Conservation (phyloP, 306 rosid species). For the Biancaea sappan region DNA sequence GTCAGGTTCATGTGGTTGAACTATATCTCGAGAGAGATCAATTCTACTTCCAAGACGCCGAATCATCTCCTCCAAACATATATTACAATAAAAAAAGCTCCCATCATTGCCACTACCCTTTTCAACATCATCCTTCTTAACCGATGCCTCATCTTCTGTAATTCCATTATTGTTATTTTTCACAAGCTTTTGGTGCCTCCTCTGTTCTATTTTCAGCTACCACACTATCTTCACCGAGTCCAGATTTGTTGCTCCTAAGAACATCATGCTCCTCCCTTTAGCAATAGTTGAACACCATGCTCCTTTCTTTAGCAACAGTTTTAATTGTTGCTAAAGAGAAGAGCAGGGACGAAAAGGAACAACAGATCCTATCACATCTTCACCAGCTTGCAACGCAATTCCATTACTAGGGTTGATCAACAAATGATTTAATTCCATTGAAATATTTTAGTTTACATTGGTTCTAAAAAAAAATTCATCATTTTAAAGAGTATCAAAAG, state of each 20-base stretch:
- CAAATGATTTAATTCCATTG: conserved; percentile 49
- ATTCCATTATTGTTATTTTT: conserved; percentile 44
- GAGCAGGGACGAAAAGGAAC: too few relatives aligned
- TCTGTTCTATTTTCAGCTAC: conserved; percentile 48
- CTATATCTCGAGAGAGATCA: conserved; percentile 47
- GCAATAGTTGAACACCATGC: too few relatives aligned
- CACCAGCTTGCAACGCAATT: conserved; percentile 49
- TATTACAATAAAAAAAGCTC: conserved; percentile 70
- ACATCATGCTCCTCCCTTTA: too few relatives aligned
- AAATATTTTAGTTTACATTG: conserved; percentile 16
- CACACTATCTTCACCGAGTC: conserved; percentile 67
- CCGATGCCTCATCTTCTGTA: conserved; percentile 43
- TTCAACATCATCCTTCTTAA: conserved; percentile 51
- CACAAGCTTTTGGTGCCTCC: conserved; percentile 54
- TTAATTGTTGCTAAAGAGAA: too few relatives aligned
- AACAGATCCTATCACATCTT: too few relatives aligned
- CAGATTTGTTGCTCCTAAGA: too few relatives aligned
- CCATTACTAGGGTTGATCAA: conserved; percentile 50
- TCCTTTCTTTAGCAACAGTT: too few relatives aligned
- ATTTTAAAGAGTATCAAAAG: too few relatives aligned
- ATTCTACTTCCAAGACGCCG: conserved; percentile 55
- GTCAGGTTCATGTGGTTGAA: conserved; percentile 41
- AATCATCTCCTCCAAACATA: conserved; percentile 70
- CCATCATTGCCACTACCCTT: conserved; percentile 56
- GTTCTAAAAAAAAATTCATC: too few relatives aligned